These are phyloP conservation scores for Spathaspora sp. DNA, from an alignment of 1,139 yeast genomes.

Conservation along the genomic window DNA sequence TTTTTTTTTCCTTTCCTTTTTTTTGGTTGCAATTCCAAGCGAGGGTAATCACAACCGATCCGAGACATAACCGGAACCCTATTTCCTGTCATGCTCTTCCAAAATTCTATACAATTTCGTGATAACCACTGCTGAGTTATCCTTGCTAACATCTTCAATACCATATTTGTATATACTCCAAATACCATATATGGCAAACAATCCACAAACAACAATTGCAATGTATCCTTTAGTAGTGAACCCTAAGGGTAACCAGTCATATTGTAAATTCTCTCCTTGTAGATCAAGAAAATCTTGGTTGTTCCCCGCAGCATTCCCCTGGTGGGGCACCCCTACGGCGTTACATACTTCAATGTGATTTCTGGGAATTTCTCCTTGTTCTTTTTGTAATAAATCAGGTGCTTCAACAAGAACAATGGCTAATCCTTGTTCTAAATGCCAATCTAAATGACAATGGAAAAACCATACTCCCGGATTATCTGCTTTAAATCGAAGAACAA, in stretches of 20 bases:
- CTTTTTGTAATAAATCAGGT: constrained; percentile 53
- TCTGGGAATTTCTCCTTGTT: constrained; percentile 48
- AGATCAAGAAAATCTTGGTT: constrained; percentile 60
- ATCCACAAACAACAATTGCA: constrained; percentile 77
- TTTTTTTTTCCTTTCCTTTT: not conserved
- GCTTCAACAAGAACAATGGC: constrained; percentile 53
- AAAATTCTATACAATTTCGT: constrained; percentile 49
- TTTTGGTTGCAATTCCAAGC: not conserved
- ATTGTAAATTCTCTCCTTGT: constrained; percentile 70
- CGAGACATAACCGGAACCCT: not conserved
- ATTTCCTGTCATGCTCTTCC: constrained; percentile 24
- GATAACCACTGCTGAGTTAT: constrained; percentile 54
- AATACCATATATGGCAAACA: constrained; percentile 80
- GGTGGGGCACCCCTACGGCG: constrained; percentile 44
- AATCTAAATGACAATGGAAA: constrained; percentile 66
- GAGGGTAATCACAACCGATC: not conserved
- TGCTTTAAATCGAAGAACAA: constrained; percentile 57
- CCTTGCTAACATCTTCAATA: constrained; percentile 61
- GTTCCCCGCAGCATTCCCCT: constrained; percentile 90
- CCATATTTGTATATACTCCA: constrained; percentile 79
- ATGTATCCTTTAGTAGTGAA: constrained; percentile 89
- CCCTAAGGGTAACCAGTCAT: constrained; percentile 67
- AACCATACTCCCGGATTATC: constrained; percentile 64
- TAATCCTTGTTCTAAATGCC: constrained; percentile 65
- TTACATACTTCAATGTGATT: constrained; percentile 63